phyloP scores from a whole-genome alignment of 495 filamentous ascomycete species.

The Hypoxylon fuscum region DNA sequence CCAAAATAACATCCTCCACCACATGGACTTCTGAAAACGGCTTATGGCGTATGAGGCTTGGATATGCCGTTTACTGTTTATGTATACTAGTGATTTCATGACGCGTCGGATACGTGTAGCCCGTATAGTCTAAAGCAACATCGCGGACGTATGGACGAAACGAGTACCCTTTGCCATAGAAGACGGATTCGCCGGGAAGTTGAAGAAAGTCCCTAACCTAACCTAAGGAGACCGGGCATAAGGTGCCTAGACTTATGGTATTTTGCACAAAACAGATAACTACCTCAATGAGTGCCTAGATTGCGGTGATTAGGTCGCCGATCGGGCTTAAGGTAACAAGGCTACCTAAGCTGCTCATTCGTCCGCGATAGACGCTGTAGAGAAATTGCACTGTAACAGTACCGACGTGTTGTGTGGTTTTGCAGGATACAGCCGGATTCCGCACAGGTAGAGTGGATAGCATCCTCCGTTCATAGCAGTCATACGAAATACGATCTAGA shows the following conservation, averaged over 20 bases:
- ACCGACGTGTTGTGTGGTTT: slow-evolving; percentile 30
- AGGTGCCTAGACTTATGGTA: slow-evolving; percentile 2
- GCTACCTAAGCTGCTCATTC: slow-evolving; percentile 33
- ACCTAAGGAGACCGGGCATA: slow-evolving; percentile 1
- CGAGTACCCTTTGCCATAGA: slow-evolving; percentile 11
- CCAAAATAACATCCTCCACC: neutral
- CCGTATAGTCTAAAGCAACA: neutral
- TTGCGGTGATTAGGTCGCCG: slow-evolving; percentile 39
- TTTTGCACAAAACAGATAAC: slow-evolving; percentile 10
- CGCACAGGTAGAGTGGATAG: slow-evolving; percentile 10
- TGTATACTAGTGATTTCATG: neutral
- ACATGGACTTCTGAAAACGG: neutral
- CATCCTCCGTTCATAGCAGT: neutral
- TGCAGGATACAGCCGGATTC: slow-evolving; percentile 11
- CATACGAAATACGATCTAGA: neutral
- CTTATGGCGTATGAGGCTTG: slow-evolving; percentile 2
- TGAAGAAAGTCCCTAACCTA: neutral
- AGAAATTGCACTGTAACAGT: slow-evolving; percentile 39
- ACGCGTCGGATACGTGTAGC: neutral
- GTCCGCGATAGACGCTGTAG: slow-evolving; percentile 15
- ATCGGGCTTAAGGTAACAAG: slow-evolving; percentile 33
- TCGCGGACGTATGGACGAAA: slow-evolving; percentile 3
- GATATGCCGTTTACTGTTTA: neutral
- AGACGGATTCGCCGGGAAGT: slow-evolving; percentile 32
- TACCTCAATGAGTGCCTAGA: slow-evolving; percentile 19